These are phyloP conservation scores for Dactylellina drechsleri DNA, from an alignment of 2,329 filamentous ascomycete species.

Conservation along the genomic window DNA sequence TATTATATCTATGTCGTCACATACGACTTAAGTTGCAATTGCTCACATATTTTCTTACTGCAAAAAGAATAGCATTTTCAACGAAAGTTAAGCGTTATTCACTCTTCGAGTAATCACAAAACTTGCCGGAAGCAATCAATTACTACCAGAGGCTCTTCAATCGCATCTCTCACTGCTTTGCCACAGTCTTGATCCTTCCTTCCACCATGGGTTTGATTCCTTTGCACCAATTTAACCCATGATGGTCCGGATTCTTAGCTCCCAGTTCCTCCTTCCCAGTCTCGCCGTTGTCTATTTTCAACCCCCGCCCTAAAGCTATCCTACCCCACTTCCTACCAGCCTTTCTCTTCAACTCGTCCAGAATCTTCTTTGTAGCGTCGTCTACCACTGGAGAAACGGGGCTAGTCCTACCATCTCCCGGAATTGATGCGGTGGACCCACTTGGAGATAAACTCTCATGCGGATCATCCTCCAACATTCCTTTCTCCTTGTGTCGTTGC, in stretches of 20 bases:
- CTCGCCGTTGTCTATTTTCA: slow-evolving; percentile 68
- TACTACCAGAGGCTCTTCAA: no score
- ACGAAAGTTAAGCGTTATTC: no score
- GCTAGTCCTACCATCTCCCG: slow-evolving; percentile 63
- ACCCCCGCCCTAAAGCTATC: slow-evolving; percentile 66
- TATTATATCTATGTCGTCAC: no score
- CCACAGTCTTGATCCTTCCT: slow-evolving; percentile 73
- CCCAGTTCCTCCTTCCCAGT: slow-evolving; percentile 68
- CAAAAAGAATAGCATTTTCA: no score
- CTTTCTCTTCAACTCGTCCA: slow-evolving; percentile 73
- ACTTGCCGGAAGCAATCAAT: no score
- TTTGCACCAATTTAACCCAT: slow-evolving; percentile 78
- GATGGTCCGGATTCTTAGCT: slow-evolving; percentile 54
- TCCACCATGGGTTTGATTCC: slow-evolving; percentile 82
- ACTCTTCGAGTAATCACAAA: no score
- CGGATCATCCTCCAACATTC: slow-evolving; percentile 46
- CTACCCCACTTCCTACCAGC: slow-evolving; percentile 79
- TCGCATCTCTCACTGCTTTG: slow-evolving; percentile 10
- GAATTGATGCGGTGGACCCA: slow-evolving; percentile 61
- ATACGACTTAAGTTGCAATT: no score
- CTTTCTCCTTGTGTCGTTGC: slow-evolving; percentile 41
- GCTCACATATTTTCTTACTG: no score
- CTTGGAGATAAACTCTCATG: slow-evolving; percentile 22
- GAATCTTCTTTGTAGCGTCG: slow-evolving; percentile 62
- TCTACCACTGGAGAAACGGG: slow-evolving; percentile 60